phyloP scores from a whole-genome alignment of 345 rosid genomes.

The Melaleuca quinquenervia region DNA sequence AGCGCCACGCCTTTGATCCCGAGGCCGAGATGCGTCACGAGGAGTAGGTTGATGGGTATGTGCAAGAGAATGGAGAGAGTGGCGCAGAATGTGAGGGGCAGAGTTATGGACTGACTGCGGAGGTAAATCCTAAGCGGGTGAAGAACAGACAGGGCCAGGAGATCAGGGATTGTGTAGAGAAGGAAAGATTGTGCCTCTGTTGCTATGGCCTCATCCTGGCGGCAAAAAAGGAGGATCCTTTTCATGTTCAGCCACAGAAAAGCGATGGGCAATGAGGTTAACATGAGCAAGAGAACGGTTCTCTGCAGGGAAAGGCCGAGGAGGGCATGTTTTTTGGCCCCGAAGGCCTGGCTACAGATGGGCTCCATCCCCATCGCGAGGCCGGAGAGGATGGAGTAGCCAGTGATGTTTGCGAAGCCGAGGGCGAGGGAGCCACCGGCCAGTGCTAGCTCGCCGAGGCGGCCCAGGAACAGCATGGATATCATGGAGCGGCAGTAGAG shows the following conservation, averaged over 20 bases:
- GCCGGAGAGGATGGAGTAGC: conserved; percentile 83
- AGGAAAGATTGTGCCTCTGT: conserved; percentile 54
- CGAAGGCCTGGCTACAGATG: conserved; percentile 81
- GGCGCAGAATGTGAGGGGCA: conserved; percentile 63
- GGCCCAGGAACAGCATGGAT: conserved; percentile 73
- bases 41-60: conserved; percentile 48
- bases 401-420: conserved; percentile 85
- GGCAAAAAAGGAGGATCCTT: conserved; percentile 36
- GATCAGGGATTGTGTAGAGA: conserved; percentile 70
- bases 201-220: conserved; percentile 57
- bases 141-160: conserved; percentile 60
- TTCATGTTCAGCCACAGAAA: conserved; percentile 73
- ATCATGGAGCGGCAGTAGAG: conserved; percentile 81
- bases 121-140: conserved; percentile 85
- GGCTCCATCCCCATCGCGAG: conserved; percentile 91
- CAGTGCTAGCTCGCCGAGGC: conserved; percentile 52
- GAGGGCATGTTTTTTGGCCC: conserved; percentile 48
- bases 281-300: conserved; percentile 46
- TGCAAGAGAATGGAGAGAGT: conserved; percentile 46
- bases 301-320: conserved; percentile 61
- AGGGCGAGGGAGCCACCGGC: conserved; percentile 87
- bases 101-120: conserved; percentile 64
- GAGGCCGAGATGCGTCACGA: conserved; percentile 35
- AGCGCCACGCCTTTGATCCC: conserved; percentile 74
- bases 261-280: conserved; percentile 51